Evolutionary conservation across 1,139 yeast species (phyloP).

Genomic region (Lodderomyces oxycetoniae): DNA sequence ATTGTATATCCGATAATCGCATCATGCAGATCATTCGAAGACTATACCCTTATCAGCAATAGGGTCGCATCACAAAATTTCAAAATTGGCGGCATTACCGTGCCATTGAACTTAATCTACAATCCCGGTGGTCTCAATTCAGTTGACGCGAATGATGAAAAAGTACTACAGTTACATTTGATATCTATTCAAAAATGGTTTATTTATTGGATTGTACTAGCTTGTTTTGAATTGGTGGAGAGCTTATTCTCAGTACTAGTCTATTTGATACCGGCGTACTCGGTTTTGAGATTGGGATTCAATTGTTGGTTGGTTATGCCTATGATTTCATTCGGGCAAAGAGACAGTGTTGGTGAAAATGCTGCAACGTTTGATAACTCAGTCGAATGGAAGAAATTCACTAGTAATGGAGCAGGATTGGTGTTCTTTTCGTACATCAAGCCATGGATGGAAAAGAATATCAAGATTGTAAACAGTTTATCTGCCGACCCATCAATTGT

Average conservation of each 20-base stretch:
- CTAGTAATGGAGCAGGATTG: constrained; percentile 35
- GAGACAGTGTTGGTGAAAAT: constrained; percentile 8
- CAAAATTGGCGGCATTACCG: constrained; percentile 29
- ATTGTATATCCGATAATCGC: constrained; percentile 50
- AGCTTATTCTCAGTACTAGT: constrained; percentile 26
- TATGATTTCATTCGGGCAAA: constrained; percentile 16
- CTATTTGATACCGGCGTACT: constrained; percentile 45
- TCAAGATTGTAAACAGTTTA: constrained; percentile 10
- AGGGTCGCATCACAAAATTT: constrained; percentile 24
- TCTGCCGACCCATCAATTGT: constrained; percentile 11
- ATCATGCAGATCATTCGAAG: constrained; percentile 48
- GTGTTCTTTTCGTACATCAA: constrained; percentile 29
- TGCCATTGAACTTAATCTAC: constrained; percentile 22
- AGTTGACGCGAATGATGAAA: constrained; percentile 14
- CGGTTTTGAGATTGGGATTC: constrained; percentile 35
- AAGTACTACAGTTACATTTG: constrained; percentile 24
- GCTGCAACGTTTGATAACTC: constrained; percentile 13
- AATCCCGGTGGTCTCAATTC: background rate
- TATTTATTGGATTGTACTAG: constrained; percentile 53
- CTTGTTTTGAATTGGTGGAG: constrained; percentile 32
- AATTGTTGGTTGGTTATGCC: constrained; percentile 55
- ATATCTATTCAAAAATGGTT: constrained; percentile 51
- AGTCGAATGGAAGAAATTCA: constrained; percentile 25
- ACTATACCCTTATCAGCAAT: constrained; percentile 27
- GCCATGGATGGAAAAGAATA: constrained; percentile 29